Evolutionary conservation across 768 basidiomycete genomes (phyloP), one percentile per base, ranked within the genome.

Genomic region (Trametes villosa): DNA sequence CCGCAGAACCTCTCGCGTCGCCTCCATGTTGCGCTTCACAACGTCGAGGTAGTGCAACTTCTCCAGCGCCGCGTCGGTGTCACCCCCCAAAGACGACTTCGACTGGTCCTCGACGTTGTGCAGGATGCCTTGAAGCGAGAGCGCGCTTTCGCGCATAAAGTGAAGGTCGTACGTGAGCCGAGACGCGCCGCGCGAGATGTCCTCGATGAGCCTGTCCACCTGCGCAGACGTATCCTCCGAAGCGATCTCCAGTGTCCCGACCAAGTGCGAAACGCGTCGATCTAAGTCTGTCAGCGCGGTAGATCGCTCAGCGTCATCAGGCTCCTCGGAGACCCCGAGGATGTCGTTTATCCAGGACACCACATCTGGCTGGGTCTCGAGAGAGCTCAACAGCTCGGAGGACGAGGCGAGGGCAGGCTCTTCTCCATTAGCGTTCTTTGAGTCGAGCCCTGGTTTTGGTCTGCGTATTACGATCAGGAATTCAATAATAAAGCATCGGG

Each of bases 151-250:
- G 42, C 92, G 89, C 87, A 98, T 96, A 78, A 97, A 97, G 71
- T 98, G 96, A 34, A 99, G 81, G 75, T 98, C 97, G 72, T 97
- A 98, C 1, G 92, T 87, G 46, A 99, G 81, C 38, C 97, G 85
- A 13, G 97, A 94, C 22, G 98, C 88, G 5, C 88, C 85, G 49
- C 95, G 86, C 2, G 96, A 94, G 42, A 98, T 92, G 71, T 98
- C 95, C 70, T 94, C 89, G 59, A 99, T 95, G 46, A 87, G 85
- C 62, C 87, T 87, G 72, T 98, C 97, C 57, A 98, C 84, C 53
- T 89, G 80, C 12, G 87, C 77, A 3, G 94, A 92, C 0, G 95
- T 96, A 67, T 98, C 96, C 70, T 94, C 89, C 42, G 87, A 87
- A 34, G 93, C 88, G 38, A 95, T 83, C 62, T 96, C 94, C 26